These are phyloP conservation scores for Calocybe cyanea DNA, from an alignment of 768 basidiomycete species.

Conservation along the genomic window DNA sequence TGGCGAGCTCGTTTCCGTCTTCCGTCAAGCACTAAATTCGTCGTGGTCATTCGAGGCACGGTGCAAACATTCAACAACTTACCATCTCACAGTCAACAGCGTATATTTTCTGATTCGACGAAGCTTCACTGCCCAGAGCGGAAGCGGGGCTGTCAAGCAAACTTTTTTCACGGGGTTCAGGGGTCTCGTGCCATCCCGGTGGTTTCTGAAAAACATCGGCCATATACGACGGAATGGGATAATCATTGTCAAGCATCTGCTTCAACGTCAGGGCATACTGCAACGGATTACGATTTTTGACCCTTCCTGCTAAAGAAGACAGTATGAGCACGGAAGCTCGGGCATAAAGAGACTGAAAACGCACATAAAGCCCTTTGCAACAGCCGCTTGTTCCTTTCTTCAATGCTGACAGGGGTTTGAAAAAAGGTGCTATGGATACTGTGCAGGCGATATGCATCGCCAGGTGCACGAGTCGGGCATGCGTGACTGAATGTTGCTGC, in stretches of 20 bases:
- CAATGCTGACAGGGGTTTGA: conserved; percentile 70
- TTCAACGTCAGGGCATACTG: conserved; percentile 73
- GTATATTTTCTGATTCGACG: conserved; percentile 51
- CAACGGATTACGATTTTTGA: conserved; percentile 59
- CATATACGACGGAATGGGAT: conserved; percentile 84
- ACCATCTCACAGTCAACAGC: conserved; percentile 99
- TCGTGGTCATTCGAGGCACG: background rate
- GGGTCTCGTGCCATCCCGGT: conserved; percentile 81
- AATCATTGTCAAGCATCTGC: conserved; percentile 94
- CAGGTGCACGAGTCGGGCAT: conserved; percentile 89
- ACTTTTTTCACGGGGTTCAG: conserved; percentile 35
- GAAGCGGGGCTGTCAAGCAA: conserved; percentile 21
- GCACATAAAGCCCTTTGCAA: conserved; percentile 35
- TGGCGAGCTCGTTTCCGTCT: conserved; percentile 85
- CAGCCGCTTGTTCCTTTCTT: conserved; percentile 72
- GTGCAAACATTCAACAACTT: conserved; percentile 16
- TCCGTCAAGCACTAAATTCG: conserved; percentile 81
- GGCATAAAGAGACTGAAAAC: conserved; percentile 3
- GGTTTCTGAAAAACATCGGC: conserved; percentile 64
- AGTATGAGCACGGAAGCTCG: background rate
- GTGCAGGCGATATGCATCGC: conserved; percentile 82
- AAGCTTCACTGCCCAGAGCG: conserved; percentile 22
- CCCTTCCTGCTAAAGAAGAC: conserved; percentile 46
- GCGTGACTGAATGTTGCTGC: conserved; percentile 86
- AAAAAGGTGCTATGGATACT: conserved; percentile 83